Conservation (phyloP, 106 monocot species). For the Phalaenopsis aphrodite region DNA sequence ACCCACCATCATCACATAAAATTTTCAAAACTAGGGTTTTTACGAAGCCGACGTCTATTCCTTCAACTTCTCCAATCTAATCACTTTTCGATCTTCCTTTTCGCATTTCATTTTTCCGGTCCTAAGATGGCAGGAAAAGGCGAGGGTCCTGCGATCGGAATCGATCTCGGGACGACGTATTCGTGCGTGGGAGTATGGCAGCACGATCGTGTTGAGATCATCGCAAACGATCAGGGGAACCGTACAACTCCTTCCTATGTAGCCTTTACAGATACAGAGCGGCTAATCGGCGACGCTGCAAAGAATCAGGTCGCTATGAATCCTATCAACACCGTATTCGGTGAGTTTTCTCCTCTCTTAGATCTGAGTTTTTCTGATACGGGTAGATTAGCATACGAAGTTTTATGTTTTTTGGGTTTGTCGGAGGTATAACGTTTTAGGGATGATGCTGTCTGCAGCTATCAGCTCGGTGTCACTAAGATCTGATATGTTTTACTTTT, state of each 20-base stretch:
- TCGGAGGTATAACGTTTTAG: no score
- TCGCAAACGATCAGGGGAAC: slow-evolving; percentile 81
- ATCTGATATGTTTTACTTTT: no score
- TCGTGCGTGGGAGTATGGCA: slow-evolving; percentile 86
- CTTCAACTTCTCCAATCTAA: background rate
- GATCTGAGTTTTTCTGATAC: no score
- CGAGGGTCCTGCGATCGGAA: slow-evolving; percentile 74
- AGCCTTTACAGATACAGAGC: slow-evolving; percentile 48
- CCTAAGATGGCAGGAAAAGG: slow-evolving; percentile 40
- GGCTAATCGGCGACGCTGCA: slow-evolving; percentile 57
- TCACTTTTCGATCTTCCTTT: background rate
- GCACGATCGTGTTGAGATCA: slow-evolving; percentile 84
- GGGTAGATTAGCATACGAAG: no score
- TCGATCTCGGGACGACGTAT: slow-evolving; percentile 78
- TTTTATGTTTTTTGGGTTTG: no score
- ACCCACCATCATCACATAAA: background rate
- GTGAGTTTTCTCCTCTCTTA: slow-evolving; percentile 20
- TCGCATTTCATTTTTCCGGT: background rate
- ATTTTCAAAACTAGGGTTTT: background rate
- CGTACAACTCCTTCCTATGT: slow-evolving; percentile 75
- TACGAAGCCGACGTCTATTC: background rate
- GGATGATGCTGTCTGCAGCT: no score
- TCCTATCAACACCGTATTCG: slow-evolving; percentile 72
- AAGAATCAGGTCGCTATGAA: slow-evolving; percentile 67
- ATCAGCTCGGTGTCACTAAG: no score